Base-by-base conservation (phyloP, 176 grass and related monocot species). In the Cenchrus fungigraminus region DNA sequence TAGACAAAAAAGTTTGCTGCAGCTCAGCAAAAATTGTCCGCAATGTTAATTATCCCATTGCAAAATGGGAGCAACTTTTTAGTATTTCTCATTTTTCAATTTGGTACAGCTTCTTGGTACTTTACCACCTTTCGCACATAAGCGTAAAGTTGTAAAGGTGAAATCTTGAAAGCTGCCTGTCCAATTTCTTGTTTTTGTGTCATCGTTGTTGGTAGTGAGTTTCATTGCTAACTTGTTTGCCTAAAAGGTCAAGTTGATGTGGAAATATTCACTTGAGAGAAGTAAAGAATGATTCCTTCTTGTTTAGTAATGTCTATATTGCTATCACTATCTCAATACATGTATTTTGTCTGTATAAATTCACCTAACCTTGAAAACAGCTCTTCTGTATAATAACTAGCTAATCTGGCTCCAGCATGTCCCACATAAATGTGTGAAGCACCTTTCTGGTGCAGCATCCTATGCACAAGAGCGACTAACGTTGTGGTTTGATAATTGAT, bases 401-500 rank as follows among this genome's bases (percentile, higher is more conserved):
- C 34, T 56, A 71, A 51, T 68, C 31, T 32, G 5, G 5, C 16
- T 5, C 20, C 3, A 49, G n/a, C 3, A 17, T 16, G 31, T 46
- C 50, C 9, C 12, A 2, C 58, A 47, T 57, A 19, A 73, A 76
- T 50, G 20, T 55, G 5, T 3, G 31, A 12, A 40, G 47, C 11
- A n/a, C 49, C 12, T 68, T 80, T 1, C 54, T 79, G 17, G 65
- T 71, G 32, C 25, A 51, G 43, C 45, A 37, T 53, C 46, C 12
- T 80, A 31, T 20, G 28, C 4, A 19, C 10, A 40, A 55, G 17
- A 14, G 32, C 9, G 8, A 42, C 45, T 17, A 49, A 51, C 5
- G 20, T 81, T 52, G 37, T 55, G 31, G 73, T 11, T 42, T 90
- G 9, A 17, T 78, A n/a, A 20, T 76, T 86, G 56, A 10, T 81